Base-by-base conservation (phyloP, 257 asterid species). In the Solanum lycopersicoides region DNA sequence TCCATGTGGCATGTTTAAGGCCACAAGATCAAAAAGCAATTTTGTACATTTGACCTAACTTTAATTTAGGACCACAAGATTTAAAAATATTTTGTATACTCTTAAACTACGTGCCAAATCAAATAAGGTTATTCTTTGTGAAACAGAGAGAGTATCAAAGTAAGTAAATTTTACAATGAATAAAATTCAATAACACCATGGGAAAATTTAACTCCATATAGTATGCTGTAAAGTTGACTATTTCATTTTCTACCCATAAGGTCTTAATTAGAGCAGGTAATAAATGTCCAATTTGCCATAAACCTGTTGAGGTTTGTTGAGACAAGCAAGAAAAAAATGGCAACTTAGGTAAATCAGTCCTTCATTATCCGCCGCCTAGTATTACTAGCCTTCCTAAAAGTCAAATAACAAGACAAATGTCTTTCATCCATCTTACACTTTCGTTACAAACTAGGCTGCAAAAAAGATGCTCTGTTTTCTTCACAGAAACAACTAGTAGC, bases 361-460 rank as follows among this genome's bases (percentile, higher is more conserved):
- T 77, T 9, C 5, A 75, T 74, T n/a, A 77, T 6, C n/a, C 25
- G 85, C 85, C 85, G 85, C 85, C 85, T 28, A 9, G 28, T 30
- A 47, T 28, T 16, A 47, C 68, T 80, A 68, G 9, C 7, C 74
- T 88, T 65, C 41, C 86, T 32, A 88, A 83, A 82, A 73, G 93
- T 91, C 93, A 89, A 87, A 34, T 77, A 72, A 45, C 65, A 75
- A 56, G 80, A n/a, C 65, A n/a, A 44, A 4, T 13, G 25, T 34
- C 39, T 7, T 16, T 80, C 68, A 28, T 32, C n/a, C 84, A 47
- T 28, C 66, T 79, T 75, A 28, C 89, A 63, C 32, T 84, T 83
- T 77, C 90, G 83, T 77, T 92, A 89, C 66, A 42, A 87, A 56
- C 75, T 88, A 82, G 50, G 77, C 66, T n/a, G 84, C 86, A 60